These are phyloP conservation scores for Nothophytophthora sp. DNA, from an alignment of 352 stramenopile species.

Conservation along the genomic window DNA sequence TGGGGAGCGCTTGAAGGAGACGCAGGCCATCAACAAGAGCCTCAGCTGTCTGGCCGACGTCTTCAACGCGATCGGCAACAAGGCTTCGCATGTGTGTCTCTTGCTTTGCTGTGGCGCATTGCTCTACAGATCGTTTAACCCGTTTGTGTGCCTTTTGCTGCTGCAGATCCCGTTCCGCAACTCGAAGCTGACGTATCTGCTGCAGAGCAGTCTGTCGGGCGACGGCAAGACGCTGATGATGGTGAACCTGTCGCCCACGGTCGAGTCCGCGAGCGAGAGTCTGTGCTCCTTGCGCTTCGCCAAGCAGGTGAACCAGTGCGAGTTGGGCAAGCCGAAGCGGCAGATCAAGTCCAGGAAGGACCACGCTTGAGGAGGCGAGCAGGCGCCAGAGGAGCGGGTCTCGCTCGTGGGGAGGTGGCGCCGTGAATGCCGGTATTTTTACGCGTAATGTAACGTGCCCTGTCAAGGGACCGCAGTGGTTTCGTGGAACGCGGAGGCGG, in stretches of 20 bases:
- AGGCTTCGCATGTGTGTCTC: slow-evolving; percentile 91
- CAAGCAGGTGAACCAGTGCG: slow-evolving; percentile 95
- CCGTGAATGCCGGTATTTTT: slow-evolving; percentile 26
- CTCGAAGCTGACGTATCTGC: slow-evolving; percentile 98
- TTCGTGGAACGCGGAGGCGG: slow-evolving; percentile 1
- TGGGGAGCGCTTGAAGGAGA: slow-evolving; percentile 95
- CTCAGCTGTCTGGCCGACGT: slow-evolving; percentile 98
- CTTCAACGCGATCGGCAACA: slow-evolving; percentile 96
- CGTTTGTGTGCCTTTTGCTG: background rate
- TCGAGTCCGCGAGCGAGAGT: slow-evolving; percentile 95
- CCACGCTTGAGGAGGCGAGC: slow-evolving; percentile 12
- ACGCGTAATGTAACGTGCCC: slow-evolving; percentile 26
- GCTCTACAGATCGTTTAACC: background rate
- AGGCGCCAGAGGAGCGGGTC: background rate
- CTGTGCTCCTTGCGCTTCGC: slow-evolving; percentile 98
- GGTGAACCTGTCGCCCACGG: slow-evolving; percentile 96
- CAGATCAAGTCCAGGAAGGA: slow-evolving; percentile 85
- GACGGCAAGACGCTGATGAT: slow-evolving; percentile 99
- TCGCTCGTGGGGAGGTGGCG: background rate
- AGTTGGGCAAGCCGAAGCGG: slow-evolving; percentile 95
- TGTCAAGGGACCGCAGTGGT: slow-evolving; percentile 11
- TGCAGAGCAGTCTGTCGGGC: slow-evolving; percentile 97
- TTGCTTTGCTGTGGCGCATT: background rate
- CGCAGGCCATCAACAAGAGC: slow-evolving; percentile 99
- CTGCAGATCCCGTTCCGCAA: slow-evolving; percentile 96